A percentile compares a stretch with the other conserved stretches of the same genome.
phyloP scores from a whole-genome alignment of 805 yeast species.

The Saturnispora gosingensis region DNA sequence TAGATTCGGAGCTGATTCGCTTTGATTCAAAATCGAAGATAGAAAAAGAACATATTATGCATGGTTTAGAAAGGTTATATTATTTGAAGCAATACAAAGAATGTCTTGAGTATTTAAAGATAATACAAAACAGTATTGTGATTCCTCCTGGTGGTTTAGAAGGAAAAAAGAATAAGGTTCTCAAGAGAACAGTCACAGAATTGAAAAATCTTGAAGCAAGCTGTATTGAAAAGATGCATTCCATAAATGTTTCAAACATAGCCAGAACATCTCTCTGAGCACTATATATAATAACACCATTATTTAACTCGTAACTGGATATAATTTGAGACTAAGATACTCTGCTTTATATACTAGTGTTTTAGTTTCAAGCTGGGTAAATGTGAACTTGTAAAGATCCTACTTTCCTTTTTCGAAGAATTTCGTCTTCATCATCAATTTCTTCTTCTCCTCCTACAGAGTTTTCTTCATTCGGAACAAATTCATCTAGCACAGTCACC shows the following conservation, averaged over 20 bases:
- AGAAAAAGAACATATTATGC: slow-evolving; percentile 45
- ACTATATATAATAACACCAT: background rate
- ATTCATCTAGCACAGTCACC: slow-evolving; percentile 66
- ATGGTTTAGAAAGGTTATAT: slow-evolving; percentile 56
- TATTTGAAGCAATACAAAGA: slow-evolving; percentile 41
- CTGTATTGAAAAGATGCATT: slow-evolving; percentile 22
- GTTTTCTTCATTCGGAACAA: slow-evolving; percentile 16
- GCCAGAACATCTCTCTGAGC: background rate
- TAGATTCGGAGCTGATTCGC: slow-evolving; percentile 16
- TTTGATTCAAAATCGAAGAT: slow-evolving; percentile 35
- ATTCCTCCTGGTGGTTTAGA: slow-evolving; percentile 18
- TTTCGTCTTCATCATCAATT: slow-evolving; percentile 22
- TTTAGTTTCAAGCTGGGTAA: slow-evolving; percentile 13
- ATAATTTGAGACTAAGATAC: background rate
- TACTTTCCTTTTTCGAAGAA: slow-evolving; percentile 35
- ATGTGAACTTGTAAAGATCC: slow-evolving; percentile 39
- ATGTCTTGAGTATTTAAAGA: slow-evolving; percentile 40
- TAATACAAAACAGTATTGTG: slow-evolving; percentile 24
- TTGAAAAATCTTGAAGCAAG: slow-evolving; percentile 35
- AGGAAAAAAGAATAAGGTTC: slow-evolving; percentile 31
- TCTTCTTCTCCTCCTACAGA: slow-evolving; percentile 2
- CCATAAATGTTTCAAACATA: slow-evolving; percentile 4
- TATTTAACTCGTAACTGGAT: background rate
- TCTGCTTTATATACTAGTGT: background rate
- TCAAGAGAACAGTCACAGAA: slow-evolving; percentile 44